phyloP scores from a whole-genome alignment of 2,329 filamentous ascomycete species.

The Rhytidhysteron rufulum region DNA sequence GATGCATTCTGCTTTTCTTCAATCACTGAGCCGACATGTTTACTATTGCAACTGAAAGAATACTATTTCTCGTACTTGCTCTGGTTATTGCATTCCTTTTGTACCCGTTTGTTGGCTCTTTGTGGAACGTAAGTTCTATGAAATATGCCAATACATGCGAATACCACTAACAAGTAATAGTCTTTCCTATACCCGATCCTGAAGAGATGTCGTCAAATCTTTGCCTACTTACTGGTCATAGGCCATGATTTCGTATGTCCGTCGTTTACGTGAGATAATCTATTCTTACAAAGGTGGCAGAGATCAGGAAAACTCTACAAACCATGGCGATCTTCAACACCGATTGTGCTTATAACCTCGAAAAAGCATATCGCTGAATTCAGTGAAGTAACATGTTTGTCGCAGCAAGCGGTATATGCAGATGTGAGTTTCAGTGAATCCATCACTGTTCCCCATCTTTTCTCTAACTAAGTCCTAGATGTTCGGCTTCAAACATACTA shows the following conservation, averaged over 20 bases:
- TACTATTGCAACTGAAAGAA: too few species aligned
- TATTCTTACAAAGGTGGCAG: conserved; percentile 1
- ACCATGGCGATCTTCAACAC: conserved; percentile 7
- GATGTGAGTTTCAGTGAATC: too few species aligned
- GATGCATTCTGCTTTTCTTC: neutral
- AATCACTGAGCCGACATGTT: too few species aligned
- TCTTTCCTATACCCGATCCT: too few species aligned
- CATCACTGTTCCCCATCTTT: neutral
- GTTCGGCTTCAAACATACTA: conserved; percentile 16
- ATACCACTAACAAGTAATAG: too few species aligned
- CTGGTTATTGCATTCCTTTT: neutral
- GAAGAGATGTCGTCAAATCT: neutral
- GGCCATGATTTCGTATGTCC: neutral
- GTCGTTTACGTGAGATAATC: neutral
- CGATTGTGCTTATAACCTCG: conserved; percentile 4
- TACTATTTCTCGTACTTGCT: neutral
- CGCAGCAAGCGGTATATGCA: conserved; percentile 14
- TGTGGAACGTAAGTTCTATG: too few species aligned
- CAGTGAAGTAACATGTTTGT: conserved; percentile 10
- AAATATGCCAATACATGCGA: too few species aligned
- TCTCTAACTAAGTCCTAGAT: conserved; percentile 9
- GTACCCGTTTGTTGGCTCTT: neutral
- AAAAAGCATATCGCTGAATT: conserved; percentile 11
- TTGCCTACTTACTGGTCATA: neutral
- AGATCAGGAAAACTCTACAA: conserved; percentile 7